phyloP scores from a whole-genome alignment of 23 red algal species.

The Chondrus crispus region DNA sequence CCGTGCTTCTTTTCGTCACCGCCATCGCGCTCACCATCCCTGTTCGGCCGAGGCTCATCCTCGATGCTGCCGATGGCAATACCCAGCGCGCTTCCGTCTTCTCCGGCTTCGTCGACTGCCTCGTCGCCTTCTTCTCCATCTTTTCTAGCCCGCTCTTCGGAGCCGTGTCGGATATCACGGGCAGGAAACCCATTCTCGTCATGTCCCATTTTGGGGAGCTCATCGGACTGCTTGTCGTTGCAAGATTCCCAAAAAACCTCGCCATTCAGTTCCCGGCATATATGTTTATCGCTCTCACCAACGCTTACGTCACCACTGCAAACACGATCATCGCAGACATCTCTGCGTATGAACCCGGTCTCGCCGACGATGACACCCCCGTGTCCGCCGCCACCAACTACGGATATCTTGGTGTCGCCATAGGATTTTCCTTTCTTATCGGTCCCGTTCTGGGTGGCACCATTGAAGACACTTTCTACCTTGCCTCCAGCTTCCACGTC shows the following conservation, averaged over 20 bases:
- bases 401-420: constrained; percentile 43
- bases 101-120: constrained; percentile 11
- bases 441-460: constrained; percentile 59
- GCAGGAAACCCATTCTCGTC: constrained; percentile 54
- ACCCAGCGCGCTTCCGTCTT: constrained; percentile 28
- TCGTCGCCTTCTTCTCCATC: constrained; percentile 36
- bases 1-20: constrained; percentile 40
- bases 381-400: constrained; percentile 24
- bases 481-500: constrained; percentile 27
- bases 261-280: constrained; percentile 23
- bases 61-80: constrained; percentile 34
- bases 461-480: constrained; percentile 29
- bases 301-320: constrained; percentile 56
- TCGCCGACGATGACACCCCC: neutral
- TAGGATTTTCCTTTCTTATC: constrained; percentile 40
- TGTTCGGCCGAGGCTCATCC: constrained; percentile 57
- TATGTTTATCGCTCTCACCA: constrained; percentile 35
- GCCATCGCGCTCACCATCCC: constrained; percentile 58
- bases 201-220: constrained; percentile 37
- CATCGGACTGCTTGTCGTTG: constrained; percentile 31
- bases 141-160: constrained; percentile 55
- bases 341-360: neutral
- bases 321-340: constrained; percentile 55
- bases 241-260: constrained; percentile 13
- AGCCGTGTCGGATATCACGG: constrained; percentile 44